phyloP scores from a whole-genome alignment of 495 filamentous ascomycete species.

The Rostrohypoxylon terebratum region DNA sequence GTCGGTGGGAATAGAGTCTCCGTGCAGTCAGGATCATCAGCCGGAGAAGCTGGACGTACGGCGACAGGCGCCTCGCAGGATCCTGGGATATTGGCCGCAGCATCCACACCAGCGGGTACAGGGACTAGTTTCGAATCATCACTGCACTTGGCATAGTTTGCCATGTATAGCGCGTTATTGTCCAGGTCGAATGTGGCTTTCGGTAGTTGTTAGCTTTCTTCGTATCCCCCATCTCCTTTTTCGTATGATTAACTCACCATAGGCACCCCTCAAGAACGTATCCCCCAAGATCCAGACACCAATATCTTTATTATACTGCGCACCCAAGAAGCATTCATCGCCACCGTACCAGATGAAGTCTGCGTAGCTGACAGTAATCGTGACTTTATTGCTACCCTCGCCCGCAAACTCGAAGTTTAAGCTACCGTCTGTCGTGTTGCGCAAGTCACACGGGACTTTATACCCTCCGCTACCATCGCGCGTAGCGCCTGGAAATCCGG shows the following conservation, averaged over 20 bases:
- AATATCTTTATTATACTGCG: conserved; percentile 50
- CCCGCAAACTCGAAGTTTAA: conserved; percentile 69
- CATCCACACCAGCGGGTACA: conserved; percentile 44
- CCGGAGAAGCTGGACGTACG: background rate
- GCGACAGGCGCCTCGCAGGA: conserved; percentile 35
- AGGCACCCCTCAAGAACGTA: conserved; percentile 79
- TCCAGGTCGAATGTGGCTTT: conserved; percentile 49
- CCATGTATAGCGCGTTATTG: conserved; percentile 49
- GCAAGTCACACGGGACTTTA: conserved; percentile 70
- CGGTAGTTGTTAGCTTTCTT: conserved; percentile 4
- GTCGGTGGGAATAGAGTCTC: background rate
- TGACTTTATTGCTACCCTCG: conserved; percentile 48
- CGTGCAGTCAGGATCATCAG: conserved; percentile 4
- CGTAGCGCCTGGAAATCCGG: conserved; percentile 59
- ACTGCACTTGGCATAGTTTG: conserved; percentile 45
- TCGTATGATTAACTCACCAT: conserved; percentile 51
- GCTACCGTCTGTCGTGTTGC: conserved; percentile 59
- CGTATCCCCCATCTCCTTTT: no score
- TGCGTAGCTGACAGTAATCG: conserved; percentile 69
- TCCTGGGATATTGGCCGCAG: conserved; percentile 45
- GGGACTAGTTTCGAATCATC: conserved; percentile 40
- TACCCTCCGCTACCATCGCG: conserved; percentile 65
- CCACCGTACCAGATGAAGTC: conserved; percentile 72
- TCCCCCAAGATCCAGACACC: conserved; percentile 71
- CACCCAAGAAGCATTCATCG: conserved; percentile 62